Evolutionary conservation across 2,329 filamentous ascomycete species (phyloP), one percentile per base, ranked within the genome.

Genomic region (Talaromyces marneffei): DNA sequence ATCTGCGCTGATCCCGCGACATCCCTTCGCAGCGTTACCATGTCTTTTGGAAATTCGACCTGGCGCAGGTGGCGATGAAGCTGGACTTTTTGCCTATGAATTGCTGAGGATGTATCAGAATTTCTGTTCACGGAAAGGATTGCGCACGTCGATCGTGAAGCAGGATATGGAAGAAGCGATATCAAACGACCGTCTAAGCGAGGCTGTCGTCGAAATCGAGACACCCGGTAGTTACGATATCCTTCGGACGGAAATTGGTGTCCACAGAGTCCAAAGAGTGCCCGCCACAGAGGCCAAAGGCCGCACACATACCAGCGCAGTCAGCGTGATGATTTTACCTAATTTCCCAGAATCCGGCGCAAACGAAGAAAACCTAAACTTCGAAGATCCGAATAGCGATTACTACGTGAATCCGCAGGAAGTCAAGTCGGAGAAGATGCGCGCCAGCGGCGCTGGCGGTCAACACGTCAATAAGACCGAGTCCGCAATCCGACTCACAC

Each of bases 401-500:
- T 97, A 96, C 77, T 96, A 92, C 77, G 83, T 99, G 63, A 86
- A 95, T 70, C 86, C 90, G 5, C 83, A 86, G 63, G 93, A 99
- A 62, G 91, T 99, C 25, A 83, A 83, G 57, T 81, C 85, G 20
- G 94, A 99, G 72, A 91, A 92, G 63, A 96, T 97, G 92, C 85
- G 92, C 16, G 92, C 94, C 0, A 82, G 91, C 50, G 94, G 94
- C 63, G 93, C 94, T 0, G 94, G 94, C 33, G 94, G 94, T 0
- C 94, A 99, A 78, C 94, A 99, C 76, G 94, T 99, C 72, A 99
- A 99, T 78, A 97, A 93, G 74, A 99, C 94, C 0, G 94, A 99
- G 78, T 96, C 91, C 31, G 94, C 94, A 3, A 90, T 99, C 64
- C 88, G 94, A 9, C 82, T 99, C 69, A 97, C 92, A 1, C 94